Base-by-base conservation (phyloP, 305 asterid species). In the Rubia tinctorum region DNA sequence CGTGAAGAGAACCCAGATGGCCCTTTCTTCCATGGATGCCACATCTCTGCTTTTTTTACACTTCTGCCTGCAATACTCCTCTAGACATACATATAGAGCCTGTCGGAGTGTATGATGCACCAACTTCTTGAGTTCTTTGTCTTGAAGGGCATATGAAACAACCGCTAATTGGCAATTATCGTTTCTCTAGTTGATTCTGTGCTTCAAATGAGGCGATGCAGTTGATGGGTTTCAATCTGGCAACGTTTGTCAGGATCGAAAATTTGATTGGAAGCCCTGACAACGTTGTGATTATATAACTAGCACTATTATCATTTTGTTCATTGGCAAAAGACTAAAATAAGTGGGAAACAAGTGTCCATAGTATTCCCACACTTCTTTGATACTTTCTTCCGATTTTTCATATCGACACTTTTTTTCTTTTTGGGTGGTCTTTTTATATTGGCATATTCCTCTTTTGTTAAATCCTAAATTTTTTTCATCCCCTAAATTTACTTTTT, bases 1-100 rank as follows among this genome's bases (percentile, higher is more conserved):
- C 86, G 74, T 12, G 87, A 76, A 63, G 93, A 88, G 51, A 90
- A 91, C 2, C 96, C 97, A 66, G 96, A 89, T 34, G 84, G 74
- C 23, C 90, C 88, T 61, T 78, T 88, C 66, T 85, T 71, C 44
- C 70, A 69, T 25, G 86, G 79, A 27, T 74, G 59, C 92, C 92
- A 84, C 97, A 86, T 89, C 49, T 55, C 56, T 61, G n/a, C 66
- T 30, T 13, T 12, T 14, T 25, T 53, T 53, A 53, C 60, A 27
- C 17, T 20, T 12, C 66, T 23, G 7, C 22, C 7, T 51, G 22
- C 59, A 51, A 53, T 18, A 53, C 60, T 53, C 11, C 23, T 6
- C 25, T 53, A 18, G 7, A 18, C n/a, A 17, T 53, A 53, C 0
- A 18, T 53, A 43, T 10, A 43, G n/a, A 6, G n/a, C 23, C 22